Base-by-base conservation (phyloP, 352 stramenopile genomes). In the Elongisporangium anandrum region DNA sequence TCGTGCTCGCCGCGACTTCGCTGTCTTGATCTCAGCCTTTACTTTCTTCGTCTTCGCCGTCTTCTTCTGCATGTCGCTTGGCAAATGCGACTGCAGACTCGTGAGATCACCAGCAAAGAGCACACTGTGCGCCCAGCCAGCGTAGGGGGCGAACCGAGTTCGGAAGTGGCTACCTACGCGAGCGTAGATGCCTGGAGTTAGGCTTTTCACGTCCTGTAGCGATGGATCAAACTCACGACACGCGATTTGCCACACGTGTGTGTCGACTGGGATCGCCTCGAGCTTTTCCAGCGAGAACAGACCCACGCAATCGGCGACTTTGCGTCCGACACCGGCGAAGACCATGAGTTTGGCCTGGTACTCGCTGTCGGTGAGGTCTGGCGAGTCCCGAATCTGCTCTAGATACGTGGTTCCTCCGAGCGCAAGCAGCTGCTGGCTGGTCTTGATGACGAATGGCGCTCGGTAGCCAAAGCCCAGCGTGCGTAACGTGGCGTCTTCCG, bases 301-400 rank as follows among this genome's bases (percentile, higher is more conserved):
- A 29, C 90, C 95, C 9, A 99, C 88, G 68, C 97, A 99, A 73
- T 99, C 97, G 1, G 97, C 97, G 3, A 99, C 96, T 73, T 99
- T 99, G 17, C 78, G 73, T 1, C 96, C 96, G 5, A 98, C 93
- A 8, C 95, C 96, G 22, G 67, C 39, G 52, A 90, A 90, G 50
- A 82, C 66, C 70, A 84, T 83, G 50, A 90, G 63, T n/a, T 81
- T 51, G 10, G 77, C 72, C 59, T 87, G 77, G 54, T 87, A 85
- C 15, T 49, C 59, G 51, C 68, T 54, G 34, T 80, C 64, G 2
- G 56, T 69, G 20, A 12, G 13, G 2, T 17, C 19, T 2, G 53
- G 8, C 2, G 59, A 21, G 45, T 81, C 73, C 12, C 81, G 72
- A 52, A 96, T 73, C 0, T 63, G 38, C 1, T 73, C 13, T 15